Conservation (phyloP, 2,329 filamentous ascomycete genomes). For the Fusarium mangiferae region DNA sequence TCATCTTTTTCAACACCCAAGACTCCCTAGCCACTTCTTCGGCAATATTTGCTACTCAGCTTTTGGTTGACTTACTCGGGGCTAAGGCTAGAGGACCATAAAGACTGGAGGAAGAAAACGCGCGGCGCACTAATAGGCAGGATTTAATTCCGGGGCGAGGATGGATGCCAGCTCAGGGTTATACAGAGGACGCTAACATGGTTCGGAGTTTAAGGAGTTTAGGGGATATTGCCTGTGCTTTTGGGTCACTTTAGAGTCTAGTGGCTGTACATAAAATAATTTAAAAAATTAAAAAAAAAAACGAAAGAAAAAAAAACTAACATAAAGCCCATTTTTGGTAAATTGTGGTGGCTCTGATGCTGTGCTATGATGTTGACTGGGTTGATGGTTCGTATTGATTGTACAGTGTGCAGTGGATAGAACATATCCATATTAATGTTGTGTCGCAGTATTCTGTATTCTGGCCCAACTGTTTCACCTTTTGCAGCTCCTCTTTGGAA, state of each 20-base stretch:
- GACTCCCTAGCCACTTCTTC: conserved; percentile 11
- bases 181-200: conserved; percentile 2
- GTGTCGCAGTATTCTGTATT: background rate
- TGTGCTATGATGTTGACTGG: background rate
- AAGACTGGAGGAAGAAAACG: conserved; percentile 19
- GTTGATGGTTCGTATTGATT: background rate
- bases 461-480: background rate
- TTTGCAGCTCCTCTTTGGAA: background rate
- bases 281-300: background rate
- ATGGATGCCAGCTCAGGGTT: conserved; percentile 10
- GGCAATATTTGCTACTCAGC: conserved; percentile 4
- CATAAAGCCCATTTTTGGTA: background rate
- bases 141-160: conserved; percentile 13
- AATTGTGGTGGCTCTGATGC: background rate
- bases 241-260: background rate
- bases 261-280: conserved; percentile 2
- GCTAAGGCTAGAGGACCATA: conserved; percentile 29
- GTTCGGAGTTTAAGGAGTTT: conserved; percentile 6
- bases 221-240: background rate
- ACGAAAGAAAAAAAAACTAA: background rate
- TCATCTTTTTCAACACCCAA: conserved; percentile 5
- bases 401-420: background rate
- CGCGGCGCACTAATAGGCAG: conserved; percentile 24
- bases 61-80: conserved; percentile 29
- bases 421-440: background rate